Percentiles rank a stretch among this genome's conserved stretches.
Evolutionary conservation across 768 basidiomycete genomes (phyloP).

Genomic region (Daedaleopsis sinensis): DNA sequence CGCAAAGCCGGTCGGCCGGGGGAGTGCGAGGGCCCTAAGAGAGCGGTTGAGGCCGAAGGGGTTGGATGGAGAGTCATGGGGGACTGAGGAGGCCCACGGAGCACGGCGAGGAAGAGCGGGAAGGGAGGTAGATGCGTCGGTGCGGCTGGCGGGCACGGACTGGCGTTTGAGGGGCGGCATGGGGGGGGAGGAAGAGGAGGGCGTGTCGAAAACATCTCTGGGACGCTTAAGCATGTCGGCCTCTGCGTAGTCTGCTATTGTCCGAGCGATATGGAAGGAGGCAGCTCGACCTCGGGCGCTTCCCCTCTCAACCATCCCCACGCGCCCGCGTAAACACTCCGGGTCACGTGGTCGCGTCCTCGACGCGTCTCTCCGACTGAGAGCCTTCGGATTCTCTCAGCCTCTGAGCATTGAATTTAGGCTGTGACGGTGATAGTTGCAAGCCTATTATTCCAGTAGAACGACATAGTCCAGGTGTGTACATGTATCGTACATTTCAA

Average conservation of each 20-base stretch:
- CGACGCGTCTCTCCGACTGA: too few relatives aligned
- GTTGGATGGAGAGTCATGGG: conserved; percentile 72
- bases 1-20: conserved; percentile 50
- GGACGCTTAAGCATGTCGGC: conserved; percentile 34
- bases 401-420: too few relatives aligned
- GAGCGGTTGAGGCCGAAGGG: conserved; percentile 64
- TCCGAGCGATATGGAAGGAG: conserved; percentile 2
- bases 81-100: conserved; percentile 34
- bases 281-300: background rate
- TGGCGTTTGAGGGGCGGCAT: conserved; percentile 21
- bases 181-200: conserved; percentile 33
- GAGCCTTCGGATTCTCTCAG: too few relatives aligned
- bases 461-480: too few relatives aligned
- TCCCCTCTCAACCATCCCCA: background rate
- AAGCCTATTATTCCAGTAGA: too few relatives aligned
- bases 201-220: conserved; percentile 30
- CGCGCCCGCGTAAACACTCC: conserved; percentile 5
- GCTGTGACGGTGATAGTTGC: too few relatives aligned
- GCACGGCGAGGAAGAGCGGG: conserved; percentile 15
- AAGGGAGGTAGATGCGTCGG: conserved; percentile 5
- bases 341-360: conserved; percentile 13
- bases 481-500: background rate
- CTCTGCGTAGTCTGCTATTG: background rate
- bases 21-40: conserved; percentile 35
- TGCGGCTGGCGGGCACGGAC: conserved; percentile 20